Evolutionary conservation across 208 protist genomes (phyloP).

Genomic region (Trypanosoma brucei): DNA sequence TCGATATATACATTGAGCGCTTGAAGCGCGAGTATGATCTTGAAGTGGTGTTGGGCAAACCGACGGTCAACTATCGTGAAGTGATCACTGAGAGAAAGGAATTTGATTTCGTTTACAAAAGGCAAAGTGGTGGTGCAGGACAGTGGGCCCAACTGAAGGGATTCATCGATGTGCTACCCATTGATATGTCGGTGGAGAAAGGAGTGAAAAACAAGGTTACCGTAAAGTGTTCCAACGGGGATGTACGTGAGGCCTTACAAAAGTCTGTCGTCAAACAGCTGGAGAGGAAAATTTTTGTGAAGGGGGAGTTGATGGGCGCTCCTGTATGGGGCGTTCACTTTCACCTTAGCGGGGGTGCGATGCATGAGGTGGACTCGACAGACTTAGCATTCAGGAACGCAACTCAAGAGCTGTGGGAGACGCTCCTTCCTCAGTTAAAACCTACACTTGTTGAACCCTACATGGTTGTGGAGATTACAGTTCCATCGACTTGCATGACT

Average conservation of each 20-base stretch:
- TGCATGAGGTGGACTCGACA: slow-evolving; percentile 98
- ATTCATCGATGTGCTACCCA: slow-evolving; percentile 86
- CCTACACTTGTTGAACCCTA: slow-evolving; percentile 96
- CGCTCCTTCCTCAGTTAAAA: slow-evolving; percentile 83
- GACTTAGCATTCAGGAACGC: slow-evolving; percentile 97
- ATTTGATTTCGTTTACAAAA: slow-evolving; percentile 98
- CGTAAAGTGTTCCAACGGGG: slow-evolving; percentile 91
- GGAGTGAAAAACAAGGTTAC: slow-evolving; percentile 84
- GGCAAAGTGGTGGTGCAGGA: slow-evolving; percentile 97
- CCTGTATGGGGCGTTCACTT: slow-evolving; percentile 95
- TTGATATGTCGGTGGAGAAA: slow-evolving; percentile 90
- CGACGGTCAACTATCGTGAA: slow-evolving; percentile 96
- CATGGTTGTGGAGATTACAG: slow-evolving; percentile 95
- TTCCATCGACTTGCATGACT: slow-evolving; percentile 82
- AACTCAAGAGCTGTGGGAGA: slow-evolving; percentile 93
- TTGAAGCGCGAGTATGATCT: slow-evolving; percentile 93
- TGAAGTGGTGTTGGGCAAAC: slow-evolving; percentile 89
- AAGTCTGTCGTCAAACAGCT: slow-evolving; percentile 90
- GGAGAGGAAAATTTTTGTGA: slow-evolving; percentile 89
- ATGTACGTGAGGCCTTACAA: slow-evolving; percentile 91
- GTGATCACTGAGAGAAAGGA: slow-evolving; percentile 85
- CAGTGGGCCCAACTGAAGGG: slow-evolving; percentile 97
- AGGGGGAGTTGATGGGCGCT: slow-evolving; percentile 93
- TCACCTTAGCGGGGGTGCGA: slow-evolving; percentile 93
- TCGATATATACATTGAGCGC: slow-evolving; percentile 96